Evolutionary conservation across 371 early-diverging fungal genomes (phyloP), one percentile per base, ranked within the genome.

Genomic region (Mucor racemosus): DNA sequence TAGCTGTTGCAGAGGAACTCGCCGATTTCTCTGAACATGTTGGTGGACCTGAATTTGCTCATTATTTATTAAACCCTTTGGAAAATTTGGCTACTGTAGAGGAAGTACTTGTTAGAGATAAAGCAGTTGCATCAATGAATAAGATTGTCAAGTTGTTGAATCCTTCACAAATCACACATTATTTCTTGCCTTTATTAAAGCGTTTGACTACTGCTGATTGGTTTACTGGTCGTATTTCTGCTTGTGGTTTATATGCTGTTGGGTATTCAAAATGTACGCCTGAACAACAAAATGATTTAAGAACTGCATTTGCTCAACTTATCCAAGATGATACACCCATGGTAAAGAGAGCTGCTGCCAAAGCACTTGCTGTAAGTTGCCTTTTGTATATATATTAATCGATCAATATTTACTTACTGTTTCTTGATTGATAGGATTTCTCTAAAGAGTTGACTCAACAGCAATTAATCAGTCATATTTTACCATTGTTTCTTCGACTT

Each of bases 291-390:
- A 88, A 87, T 33, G 96, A 98, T 62, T 81, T 99, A 69, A 88
- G 94, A 75, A 87, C 78, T 50, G 60, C 85, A 48, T 92, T 86
- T 80, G 89, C 88, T 41, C 90, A 90, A 72, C 87, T 99, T n/a
- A 91, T 94, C 71, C 87, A 90, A 73, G 99, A 99, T 77, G 97
- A 97, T 62, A 98, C 98, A 13, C 99, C 99, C 40, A 98, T 99
- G 99, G 98, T 97, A 62, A 90, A 98, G 68, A 88, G 98, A 65
- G 94, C 97, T 4, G 96, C 96, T 36, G 95, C 97, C 15, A 93
- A 94, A 15, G 85, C 95, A 65, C 82, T 99, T 40, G 88, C 90
- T 54, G 94, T 93, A 85, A 76, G 84, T 66, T 31, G 26, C 15
- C 15, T n/a, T 63, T 42, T 21, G 17, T 34, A 11, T n/a, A 11